Evolutionary conservation across 345 rosid species (phyloP), one percentile per base, ranked within the genome.

Genomic region (Hypericum androsaemum): DNA sequence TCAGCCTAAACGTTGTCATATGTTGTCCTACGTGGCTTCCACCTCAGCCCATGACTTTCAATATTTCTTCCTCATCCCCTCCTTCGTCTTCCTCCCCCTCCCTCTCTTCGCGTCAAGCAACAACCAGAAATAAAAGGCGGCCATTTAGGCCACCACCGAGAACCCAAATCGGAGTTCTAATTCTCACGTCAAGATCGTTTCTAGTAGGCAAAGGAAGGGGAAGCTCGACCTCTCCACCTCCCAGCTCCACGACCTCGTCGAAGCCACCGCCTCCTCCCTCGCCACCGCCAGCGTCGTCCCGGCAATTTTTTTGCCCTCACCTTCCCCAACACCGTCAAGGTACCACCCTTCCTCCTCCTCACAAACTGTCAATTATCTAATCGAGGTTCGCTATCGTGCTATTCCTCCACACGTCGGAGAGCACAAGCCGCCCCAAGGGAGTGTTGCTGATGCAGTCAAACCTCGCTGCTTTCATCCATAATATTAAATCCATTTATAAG

Each of bases 331-430:
- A 61, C 74, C 16, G 50, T 67, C 58, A 69, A 71, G 76, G 69
- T 71, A 50, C 10, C 48, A 8, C 37, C 32, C 32, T 22, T 1
- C 32, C 32, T 22, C n/a, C n/a, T n/a, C n/a, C n/a, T n/a, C n/a
- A n/a, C n/a, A n/a, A n/a, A n/a, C n/a, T 22, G 32, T 22, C 32
- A 22, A 1, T 22, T 22, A 22, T 22, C 32, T 4, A 4, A 22
- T 22, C 32, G 32, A 22, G 2, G 0, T 73, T 83, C 0, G 96
- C 84, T 52, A 66, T 55, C 10, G 77, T 94, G 3, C 70, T 82
- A n/a, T 82, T 83, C 62, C 76, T 83, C 8, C 89, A 83, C 66
- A 83, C 86, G n/a, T 83, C 86, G 7, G 89, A 86, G 35, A 83
- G 86, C 50, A 83, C 89, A 17, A 83, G 89, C 70, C 76, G 89